phyloP scores from a whole-genome alignment of 164 flowering plant species.

The Hamamelis virginiana region DNA sequence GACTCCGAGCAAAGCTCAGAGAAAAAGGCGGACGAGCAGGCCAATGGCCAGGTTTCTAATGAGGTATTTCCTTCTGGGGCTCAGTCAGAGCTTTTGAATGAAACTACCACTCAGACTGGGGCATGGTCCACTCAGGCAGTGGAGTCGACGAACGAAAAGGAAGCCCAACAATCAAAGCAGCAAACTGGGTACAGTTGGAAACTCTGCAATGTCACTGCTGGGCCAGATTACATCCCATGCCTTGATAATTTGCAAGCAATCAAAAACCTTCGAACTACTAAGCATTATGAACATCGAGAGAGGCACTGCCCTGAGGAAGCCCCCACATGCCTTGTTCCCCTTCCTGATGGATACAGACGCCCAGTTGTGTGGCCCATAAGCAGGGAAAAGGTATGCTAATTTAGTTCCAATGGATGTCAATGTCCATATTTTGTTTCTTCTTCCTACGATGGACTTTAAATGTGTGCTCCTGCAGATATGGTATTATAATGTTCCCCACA shows the following conservation, averaged over 20 bases:
- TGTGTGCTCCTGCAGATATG: constrained; percentile 66
- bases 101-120: constrained; percentile 49
- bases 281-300: constrained; percentile 96
- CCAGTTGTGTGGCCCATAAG: constrained; percentile 89
- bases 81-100: constrained; percentile 60
- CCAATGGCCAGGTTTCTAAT: constrained; percentile 27
- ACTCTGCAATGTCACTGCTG: constrained; percentile 80
- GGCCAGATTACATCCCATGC: constrained; percentile 93
- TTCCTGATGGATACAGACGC: constrained; percentile 78
- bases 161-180: constrained; percentile 33
- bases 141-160: constrained; percentile 66
- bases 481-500: constrained; percentile 92
- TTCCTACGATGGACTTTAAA: neutral
- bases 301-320: constrained; percentile 87
- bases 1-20: constrained; percentile 33
- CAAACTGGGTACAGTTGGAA: constrained; percentile 46
- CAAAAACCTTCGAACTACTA: constrained; percentile 62
- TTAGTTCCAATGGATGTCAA: neutral
- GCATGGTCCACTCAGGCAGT: constrained; percentile 58
- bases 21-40: constrained; percentile 27
- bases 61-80: constrained; percentile 61
- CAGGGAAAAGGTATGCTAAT: constrained; percentile 75
- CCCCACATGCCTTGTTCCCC: constrained; percentile 90
- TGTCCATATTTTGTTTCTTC: neutral
- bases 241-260: constrained; percentile 87